Evolutionary conservation across 169 alveolate genomes (phyloP).

Genomic region (Cryptosporidium viatorum): DNA sequence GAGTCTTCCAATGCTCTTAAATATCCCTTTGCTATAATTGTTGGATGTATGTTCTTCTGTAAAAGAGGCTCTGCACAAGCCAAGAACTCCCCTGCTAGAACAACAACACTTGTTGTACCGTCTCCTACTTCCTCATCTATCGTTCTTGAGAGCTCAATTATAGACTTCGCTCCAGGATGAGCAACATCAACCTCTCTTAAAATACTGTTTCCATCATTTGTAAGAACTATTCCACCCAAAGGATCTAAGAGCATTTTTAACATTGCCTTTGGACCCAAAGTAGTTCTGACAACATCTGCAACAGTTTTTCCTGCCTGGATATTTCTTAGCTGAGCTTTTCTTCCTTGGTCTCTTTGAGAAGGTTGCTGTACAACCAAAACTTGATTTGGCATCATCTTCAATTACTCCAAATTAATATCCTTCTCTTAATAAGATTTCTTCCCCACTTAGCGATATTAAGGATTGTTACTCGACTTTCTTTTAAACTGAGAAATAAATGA

Average conservation of each 20-base stretch:
- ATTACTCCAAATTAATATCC: not conserved
- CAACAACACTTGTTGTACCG: slow-evolving; percentile 99
- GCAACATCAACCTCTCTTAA: slow-evolving; percentile 97
- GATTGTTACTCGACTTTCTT: not conserved
- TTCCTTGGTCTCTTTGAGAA: slow-evolving; percentile 86
- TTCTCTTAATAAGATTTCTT: not conserved
- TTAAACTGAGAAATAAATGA: not conserved
- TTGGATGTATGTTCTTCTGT: slow-evolving; percentile 96
- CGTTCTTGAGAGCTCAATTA: slow-evolving; percentile 96
- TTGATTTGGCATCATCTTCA: slow-evolving; percentile 73
- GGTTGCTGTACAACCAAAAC: slow-evolving; percentile 87
- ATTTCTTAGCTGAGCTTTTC: slow-evolving; percentile 87
- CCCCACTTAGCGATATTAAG: slow-evolving; percentile 19
- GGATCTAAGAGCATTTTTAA: slow-evolving; percentile 99
- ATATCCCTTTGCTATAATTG: slow-evolving; percentile 93
- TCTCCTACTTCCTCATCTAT: slow-evolving; percentile 99
- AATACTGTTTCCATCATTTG: slow-evolving; percentile 98
- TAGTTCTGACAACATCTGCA: slow-evolving; percentile 96
- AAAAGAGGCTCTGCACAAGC: slow-evolving; percentile 96
- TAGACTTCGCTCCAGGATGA: slow-evolving; percentile 98
- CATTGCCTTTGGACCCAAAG: slow-evolving; percentile 99
- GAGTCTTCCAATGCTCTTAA: slow-evolving; percentile 94
- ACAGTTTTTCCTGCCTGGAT: slow-evolving; percentile 96
- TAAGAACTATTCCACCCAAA: slow-evolving; percentile 99
- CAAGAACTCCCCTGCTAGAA: slow-evolving; percentile 98